These are phyloP conservation scores for Kluyveromyces nonfermentans DNA, from an alignment of 805 yeast genomes.

Conservation along the genomic window DNA sequence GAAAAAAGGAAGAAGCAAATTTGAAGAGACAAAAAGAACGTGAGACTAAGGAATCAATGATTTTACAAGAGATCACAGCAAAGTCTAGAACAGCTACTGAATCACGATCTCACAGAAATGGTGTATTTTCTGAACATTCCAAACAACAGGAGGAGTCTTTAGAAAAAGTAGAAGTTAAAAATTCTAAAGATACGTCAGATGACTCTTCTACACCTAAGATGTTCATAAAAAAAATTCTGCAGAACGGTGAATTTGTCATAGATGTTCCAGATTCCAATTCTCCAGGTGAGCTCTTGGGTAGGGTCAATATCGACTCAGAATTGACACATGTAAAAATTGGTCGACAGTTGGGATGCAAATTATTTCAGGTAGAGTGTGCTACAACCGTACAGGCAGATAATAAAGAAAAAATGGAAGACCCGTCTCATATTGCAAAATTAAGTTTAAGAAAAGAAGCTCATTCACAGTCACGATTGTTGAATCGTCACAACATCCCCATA, in stretches of 20 bases:
- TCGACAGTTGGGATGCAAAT: not conserved
- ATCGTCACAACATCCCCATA: not conserved
- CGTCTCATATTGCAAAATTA: not conserved
- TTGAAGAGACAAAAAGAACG: slow-evolving; percentile 1
- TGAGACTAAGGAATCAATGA: not conserved
- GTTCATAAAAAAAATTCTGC: not conserved
- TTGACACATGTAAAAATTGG: not conserved
- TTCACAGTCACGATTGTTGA: not conserved
- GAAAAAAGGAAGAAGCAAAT: slow-evolving; percentile 4
- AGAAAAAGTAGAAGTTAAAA: not conserved
- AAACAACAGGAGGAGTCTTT: not conserved
- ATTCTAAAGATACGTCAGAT: not conserved
- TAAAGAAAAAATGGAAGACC: not conserved
- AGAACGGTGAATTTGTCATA: not conserved
- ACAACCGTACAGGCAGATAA: not conserved
- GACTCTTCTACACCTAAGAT: not conserved
- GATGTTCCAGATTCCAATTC: not conserved
- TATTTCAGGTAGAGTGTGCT: not conserved
- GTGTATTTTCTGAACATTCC: not conserved
- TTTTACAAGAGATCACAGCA: not conserved
- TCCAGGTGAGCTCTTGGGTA: not conserved
- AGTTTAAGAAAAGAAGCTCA: not conserved
- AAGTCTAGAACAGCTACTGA: not conserved
- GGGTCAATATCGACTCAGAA: not conserved
- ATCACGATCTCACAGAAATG: not conserved